A percentile compares a stretch with the other conserved stretches of the same genome.
These are phyloP conservation scores for Coemansia sp. DNA, from an alignment of 192 early-diverging fungal genomes.

Conservation along the genomic window DNA sequence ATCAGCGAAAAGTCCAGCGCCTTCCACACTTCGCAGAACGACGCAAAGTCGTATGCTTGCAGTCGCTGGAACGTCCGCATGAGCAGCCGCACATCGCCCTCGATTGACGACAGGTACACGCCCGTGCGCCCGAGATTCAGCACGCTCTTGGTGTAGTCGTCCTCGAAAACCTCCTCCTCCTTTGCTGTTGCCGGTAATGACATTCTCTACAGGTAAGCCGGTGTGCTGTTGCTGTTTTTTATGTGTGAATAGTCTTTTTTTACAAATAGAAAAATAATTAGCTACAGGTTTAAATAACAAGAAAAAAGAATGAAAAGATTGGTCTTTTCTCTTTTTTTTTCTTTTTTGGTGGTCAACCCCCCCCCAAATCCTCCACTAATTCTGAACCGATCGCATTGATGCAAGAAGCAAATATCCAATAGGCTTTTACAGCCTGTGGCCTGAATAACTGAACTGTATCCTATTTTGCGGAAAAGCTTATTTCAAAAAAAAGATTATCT, in stretches of 20 bases:
- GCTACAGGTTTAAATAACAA: neutral
- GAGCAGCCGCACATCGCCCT: conserved; percentile 52
- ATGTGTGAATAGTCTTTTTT: neutral
- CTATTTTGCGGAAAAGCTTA: too few species aligned
- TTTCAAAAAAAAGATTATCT: too few species aligned
- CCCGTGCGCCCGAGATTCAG: conserved; percentile 52
- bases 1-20: conserved; percentile 58
- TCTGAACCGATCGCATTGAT: too few species aligned
- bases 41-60: conserved; percentile 50
- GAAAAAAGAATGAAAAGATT: neutral
- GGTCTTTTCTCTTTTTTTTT: too few species aligned
- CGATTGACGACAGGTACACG: conserved; percentile 51
- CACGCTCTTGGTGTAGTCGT: conserved; percentile 47
- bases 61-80: conserved; percentile 55
- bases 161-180: conserved; percentile 31
- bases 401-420: too few species aligned
- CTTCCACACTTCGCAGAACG: conserved; percentile 58
- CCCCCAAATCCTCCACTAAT: too few species aligned
- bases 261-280: neutral
- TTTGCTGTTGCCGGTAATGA: neutral
- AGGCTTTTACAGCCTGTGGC: too few species aligned
- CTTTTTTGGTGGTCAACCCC: too few species aligned
- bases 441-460: too few species aligned
- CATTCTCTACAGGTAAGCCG: conserved; percentile 1
- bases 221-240: too few species aligned